A percentile compares a stretch with the other conserved stretches of the same genome.
phyloP scores from a whole-genome alignment of 305 asterid genomes.

The Petunia hybrid region DNA sequence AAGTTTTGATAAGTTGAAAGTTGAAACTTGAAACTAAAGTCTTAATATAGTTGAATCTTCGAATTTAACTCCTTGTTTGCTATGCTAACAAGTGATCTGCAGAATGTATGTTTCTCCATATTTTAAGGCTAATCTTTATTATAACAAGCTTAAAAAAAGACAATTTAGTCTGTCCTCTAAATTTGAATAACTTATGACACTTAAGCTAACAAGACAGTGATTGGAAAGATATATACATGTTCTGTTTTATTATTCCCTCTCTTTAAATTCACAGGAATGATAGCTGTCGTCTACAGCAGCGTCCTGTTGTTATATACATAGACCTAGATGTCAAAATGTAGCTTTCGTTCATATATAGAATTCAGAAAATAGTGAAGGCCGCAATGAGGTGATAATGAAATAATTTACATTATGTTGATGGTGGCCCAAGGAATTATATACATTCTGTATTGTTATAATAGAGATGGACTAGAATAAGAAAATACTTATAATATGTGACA shows the following conservation, averaged over 20 bases:
- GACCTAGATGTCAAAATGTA: no score
- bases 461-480: slow-evolving; percentile 4
- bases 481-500: slow-evolving; percentile 7
- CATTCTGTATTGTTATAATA: neutral
- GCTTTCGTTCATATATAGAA: no score
- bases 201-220: no score
- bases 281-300: neutral
- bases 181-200: neutral
- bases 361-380: neutral
- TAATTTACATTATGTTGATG: neutral
- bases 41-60: neutral
- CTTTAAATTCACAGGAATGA: neutral
- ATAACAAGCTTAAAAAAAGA: neutral
- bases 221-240: no score
- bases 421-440: neutral
- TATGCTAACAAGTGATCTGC: no score
- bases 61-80: neutral
- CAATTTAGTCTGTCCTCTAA: no score
- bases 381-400: slow-evolving; percentile 2
- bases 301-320: neutral
- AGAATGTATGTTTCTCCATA: no score
- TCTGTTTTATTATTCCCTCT: neutral
- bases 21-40: neutral
- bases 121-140: no score
- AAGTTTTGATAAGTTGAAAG: neutral